Percentiles rank a stretch among this genome's conserved stretches.
phyloP scores from a whole-genome alignment of 176 grass and related monocot genomes.

The Carex myosuroides region DNA sequence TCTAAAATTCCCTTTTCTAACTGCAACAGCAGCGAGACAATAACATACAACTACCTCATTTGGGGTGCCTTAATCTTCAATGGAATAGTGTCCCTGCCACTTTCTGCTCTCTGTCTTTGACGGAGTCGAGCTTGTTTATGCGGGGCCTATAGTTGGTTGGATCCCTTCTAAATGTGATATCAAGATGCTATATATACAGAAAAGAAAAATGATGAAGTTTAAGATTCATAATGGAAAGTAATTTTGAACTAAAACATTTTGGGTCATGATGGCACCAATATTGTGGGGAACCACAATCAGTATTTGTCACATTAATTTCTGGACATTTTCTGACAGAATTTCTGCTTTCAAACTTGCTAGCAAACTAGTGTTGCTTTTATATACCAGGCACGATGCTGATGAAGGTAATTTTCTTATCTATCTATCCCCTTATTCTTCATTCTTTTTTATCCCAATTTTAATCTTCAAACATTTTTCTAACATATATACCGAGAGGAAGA shows the following conservation, averaged over 20 bases:
- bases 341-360: neutral
- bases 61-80: slow-evolving; percentile 59
- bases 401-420: neutral
- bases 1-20: neutral
- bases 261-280: neutral
- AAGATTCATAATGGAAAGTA: neutral
- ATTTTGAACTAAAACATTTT: neutral
- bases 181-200: slow-evolving; percentile 49
- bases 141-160: slow-evolving; percentile 82
- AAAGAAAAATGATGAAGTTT: neutral
- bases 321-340: neutral
- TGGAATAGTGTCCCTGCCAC: slow-evolving; percentile 67
- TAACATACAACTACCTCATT: neutral
- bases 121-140: slow-evolving; percentile 86
- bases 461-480: neutral
- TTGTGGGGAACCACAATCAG: neutral
- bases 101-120: slow-evolving; percentile 89
- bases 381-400: neutral
- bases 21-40: neutral
- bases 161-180: slow-evolving; percentile 91
- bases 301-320: neutral
- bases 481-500: slow-evolving; percentile 79
- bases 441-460: neutral
- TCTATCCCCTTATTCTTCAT: neutral
- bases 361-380: neutral